These are phyloP conservation scores for Tuber magnatum DNA, from an alignment of 495 filamentous ascomycete species.

Conservation along the genomic window DNA sequence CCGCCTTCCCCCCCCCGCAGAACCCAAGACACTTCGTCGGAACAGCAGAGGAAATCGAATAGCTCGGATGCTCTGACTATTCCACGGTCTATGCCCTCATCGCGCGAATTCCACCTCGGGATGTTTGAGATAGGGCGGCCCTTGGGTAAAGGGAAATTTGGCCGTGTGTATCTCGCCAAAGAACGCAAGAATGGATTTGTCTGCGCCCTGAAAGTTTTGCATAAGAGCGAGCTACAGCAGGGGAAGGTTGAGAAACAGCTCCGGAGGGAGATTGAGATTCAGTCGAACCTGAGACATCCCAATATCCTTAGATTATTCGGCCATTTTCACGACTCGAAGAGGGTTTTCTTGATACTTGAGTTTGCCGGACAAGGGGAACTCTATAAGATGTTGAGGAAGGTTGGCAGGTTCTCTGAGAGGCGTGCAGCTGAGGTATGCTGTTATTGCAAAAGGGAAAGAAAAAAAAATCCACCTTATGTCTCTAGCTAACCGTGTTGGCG, in stretches of 20 bases:
- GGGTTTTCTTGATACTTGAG: constrained; percentile 92
- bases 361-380: constrained; percentile 92
- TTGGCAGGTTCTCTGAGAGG: constrained; percentile 86
- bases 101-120: constrained; percentile 81
- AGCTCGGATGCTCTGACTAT: constrained; percentile 38
- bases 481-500: constrained; percentile 5
- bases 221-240: constrained; percentile 87
- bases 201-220: constrained; percentile 91
- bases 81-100: constrained; percentile 53
- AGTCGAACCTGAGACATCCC: constrained; percentile 90
- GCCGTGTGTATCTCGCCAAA: constrained; percentile 88
- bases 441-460: too few relatives aligned
- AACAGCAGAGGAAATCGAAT: constrained; percentile 22
- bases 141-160: constrained; percentile 95
- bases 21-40: constrained; percentile 25
- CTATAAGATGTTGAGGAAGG: constrained; percentile 90
- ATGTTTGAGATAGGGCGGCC: constrained; percentile 99
- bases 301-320: constrained; percentile 92
- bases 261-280: constrained; percentile 93
- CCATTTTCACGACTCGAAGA: constrained; percentile 94
- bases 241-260: constrained; percentile 96
- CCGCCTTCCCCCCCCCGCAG: constrained; percentile 41
- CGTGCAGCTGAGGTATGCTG: constrained; percentile 59
- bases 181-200: constrained; percentile 85
- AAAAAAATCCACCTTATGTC: neutral